phyloP scores from a whole-genome alignment of 208 protist species.

The Acanthamoeba divionensis region DNA sequence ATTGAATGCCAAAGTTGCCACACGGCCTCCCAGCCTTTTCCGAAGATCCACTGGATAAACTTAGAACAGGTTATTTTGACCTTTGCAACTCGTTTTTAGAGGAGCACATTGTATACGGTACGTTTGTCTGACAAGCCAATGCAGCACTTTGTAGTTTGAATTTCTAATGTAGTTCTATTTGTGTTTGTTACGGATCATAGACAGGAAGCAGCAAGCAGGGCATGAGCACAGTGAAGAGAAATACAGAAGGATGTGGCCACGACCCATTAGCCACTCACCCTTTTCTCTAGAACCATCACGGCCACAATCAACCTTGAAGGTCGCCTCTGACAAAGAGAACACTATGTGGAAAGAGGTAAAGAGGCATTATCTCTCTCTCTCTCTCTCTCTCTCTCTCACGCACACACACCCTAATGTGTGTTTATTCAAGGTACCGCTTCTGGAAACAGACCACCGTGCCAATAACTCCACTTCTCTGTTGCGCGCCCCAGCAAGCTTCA shows the following conservation, averaged over 20 bases:
- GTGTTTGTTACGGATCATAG: neutral
- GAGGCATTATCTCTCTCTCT: neutral
- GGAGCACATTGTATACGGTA: neutral
- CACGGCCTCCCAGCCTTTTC: no score
- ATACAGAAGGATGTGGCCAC: neutral
- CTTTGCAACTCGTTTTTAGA: neutral
- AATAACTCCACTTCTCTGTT: conserved; percentile 16
- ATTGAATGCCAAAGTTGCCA: no score
- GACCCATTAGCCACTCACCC: neutral
- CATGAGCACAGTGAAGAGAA: neutral
- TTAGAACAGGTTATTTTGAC: no score
- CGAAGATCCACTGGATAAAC: no score
- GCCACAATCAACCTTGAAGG: neutral
- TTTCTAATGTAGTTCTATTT: neutral
- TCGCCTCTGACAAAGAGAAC: neutral
- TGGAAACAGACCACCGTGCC: neutral
- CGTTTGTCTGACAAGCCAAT: neutral
- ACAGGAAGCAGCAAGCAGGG: neutral
- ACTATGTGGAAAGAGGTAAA: neutral
- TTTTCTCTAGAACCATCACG: neutral
- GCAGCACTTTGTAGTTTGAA: neutral
- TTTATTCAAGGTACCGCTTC: neutral
- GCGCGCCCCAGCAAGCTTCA: neutral
- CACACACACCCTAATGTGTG: neutral
- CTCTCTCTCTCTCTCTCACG: neutral